phyloP scores from a whole-genome alignment of 345 rosid species.

The Pugionium dolabratum region DNA sequence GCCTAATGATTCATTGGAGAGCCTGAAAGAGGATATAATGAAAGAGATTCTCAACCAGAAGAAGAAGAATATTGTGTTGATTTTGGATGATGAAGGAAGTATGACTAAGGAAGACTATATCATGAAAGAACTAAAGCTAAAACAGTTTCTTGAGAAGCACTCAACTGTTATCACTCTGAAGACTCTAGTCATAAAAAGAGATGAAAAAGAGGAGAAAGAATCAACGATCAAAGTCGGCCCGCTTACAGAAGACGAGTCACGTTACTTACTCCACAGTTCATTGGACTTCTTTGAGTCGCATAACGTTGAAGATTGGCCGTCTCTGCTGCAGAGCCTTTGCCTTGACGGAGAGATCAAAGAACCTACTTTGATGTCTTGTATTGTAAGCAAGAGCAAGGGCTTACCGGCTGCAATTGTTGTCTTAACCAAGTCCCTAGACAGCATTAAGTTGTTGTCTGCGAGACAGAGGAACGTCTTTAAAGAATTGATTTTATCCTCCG shows the following conservation, averaged over 20 bases:
- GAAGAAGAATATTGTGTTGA: conserved; percentile 42
- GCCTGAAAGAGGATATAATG: neutral
- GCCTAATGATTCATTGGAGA: neutral
- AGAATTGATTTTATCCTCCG: conserved; percentile 28
- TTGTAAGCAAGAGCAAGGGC: conserved; percentile 24
- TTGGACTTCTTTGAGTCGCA: neutral
- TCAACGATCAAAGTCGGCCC: conserved; percentile 26
- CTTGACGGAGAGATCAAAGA: neutral
- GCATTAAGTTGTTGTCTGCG: conserved; percentile 13
- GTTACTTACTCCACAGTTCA: neutral
- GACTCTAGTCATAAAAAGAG: conserved; percentile 39
- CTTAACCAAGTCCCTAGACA: conserved; percentile 37
- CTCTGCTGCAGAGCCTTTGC: conserved; percentile 10
- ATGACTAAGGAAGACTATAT: conserved; percentile 8
- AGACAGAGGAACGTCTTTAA: conserved; percentile 23
- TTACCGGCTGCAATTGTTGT: conserved; percentile 48
- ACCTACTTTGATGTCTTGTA: conserved; percentile 29
- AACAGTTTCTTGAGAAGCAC: neutral
- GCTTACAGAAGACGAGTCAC: conserved; percentile 26
- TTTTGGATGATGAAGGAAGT: conserved; percentile 50
- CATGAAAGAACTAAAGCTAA: neutral
- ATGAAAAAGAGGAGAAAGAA: neutral
- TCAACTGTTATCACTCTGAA: neutral
- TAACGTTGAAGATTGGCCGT: conserved; percentile 16
- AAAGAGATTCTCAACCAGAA: neutral